A percentile compares a stretch with the other conserved stretches of the same genome.
These are phyloP conservation scores for Linnemannia zychae DNA, from an alignment of 192 early-diverging fungal genomes.

Conservation along the genomic window DNA sequence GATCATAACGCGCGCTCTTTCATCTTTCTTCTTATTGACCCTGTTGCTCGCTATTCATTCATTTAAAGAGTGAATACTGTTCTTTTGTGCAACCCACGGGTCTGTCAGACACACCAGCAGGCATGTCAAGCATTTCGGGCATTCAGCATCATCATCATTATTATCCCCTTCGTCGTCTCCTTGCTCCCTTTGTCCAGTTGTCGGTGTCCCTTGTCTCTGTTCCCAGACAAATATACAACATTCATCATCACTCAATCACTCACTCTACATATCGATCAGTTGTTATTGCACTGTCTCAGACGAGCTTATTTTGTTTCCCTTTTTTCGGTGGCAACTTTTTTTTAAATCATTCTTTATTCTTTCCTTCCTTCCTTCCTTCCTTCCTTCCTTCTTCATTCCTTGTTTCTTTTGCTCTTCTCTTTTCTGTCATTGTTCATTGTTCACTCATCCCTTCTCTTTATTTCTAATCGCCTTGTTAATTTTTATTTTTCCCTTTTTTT, in stretches of 20 bases:
- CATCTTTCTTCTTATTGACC: too few species aligned
- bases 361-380: background rate
- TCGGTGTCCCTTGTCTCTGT: too few species aligned
- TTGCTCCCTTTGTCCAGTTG: too few species aligned
- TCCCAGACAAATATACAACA: too few species aligned
- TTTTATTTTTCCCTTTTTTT: too few species aligned
- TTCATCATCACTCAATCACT: too few species aligned
- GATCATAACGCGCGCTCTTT: too few species aligned
- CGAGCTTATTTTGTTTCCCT: too few species aligned
- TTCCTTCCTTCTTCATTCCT: background rate
- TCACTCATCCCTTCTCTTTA: background rate
- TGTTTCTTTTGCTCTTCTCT: background rate
- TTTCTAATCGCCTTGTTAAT: background rate
- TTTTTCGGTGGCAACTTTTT: background rate
- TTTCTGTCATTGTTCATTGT: background rate
- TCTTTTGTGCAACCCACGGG: background rate
- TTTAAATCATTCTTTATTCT: background rate
- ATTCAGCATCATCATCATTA: background rate
- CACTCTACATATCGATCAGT: too few species aligned
- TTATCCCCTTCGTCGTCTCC: background rate
- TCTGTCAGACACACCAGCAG: background rate
- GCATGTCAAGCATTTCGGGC: background rate
- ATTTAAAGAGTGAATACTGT: too few species aligned
- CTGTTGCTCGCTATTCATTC: too few species aligned
- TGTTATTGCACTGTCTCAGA: too few species aligned